Evolutionary conservation across 352 stramenopile species (phyloP).

Genomic region (Pythium brassicae): DNA sequence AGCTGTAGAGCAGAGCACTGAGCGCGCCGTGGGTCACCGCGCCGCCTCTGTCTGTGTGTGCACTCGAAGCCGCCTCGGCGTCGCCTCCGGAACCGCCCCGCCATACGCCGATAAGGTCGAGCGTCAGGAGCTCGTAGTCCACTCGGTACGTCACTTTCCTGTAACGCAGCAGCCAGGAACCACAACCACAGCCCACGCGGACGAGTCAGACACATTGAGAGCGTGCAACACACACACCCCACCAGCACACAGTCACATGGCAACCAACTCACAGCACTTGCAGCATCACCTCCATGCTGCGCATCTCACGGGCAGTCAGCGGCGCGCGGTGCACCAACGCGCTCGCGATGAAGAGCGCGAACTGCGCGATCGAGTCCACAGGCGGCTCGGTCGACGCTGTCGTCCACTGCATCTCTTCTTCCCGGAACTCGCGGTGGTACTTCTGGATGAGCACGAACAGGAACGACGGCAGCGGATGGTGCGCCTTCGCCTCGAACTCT

Average conservation of each 20-base stretch:
- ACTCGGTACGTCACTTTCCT: conserved; percentile 16
- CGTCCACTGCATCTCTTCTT: conserved; percentile 47
- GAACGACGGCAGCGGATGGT: conserved; percentile 73
- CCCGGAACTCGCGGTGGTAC: conserved; percentile 71
- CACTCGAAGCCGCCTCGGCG: background rate
- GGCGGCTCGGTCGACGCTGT: conserved; percentile 52
- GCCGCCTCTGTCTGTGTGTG: background rate
- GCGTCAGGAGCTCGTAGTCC: conserved; percentile 16
- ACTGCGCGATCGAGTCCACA: conserved; percentile 78
- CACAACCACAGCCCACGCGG: background rate
- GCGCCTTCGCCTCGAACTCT: conserved; percentile 81
- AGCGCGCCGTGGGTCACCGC: conserved; percentile 32
- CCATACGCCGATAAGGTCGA: conserved; percentile 19
- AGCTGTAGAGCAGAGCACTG: conserved; percentile 53
- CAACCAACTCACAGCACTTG: conserved; percentile 72
- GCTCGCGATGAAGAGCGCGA: conserved; percentile 72
- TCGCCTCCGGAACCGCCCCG: conserved; percentile 1
- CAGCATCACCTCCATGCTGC: conserved; percentile 67
- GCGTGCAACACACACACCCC: too few species aligned
- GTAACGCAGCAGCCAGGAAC: background rate
- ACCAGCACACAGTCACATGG: background rate
- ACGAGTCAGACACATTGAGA: background rate
- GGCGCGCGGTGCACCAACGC: conserved; percentile 46
- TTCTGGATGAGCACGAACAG: conserved; percentile 80
- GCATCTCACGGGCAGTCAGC: conserved; percentile 58